Conservation (phyloP, 192 early-diverging fungal genomes). For the Coemansia sp. region DNA sequence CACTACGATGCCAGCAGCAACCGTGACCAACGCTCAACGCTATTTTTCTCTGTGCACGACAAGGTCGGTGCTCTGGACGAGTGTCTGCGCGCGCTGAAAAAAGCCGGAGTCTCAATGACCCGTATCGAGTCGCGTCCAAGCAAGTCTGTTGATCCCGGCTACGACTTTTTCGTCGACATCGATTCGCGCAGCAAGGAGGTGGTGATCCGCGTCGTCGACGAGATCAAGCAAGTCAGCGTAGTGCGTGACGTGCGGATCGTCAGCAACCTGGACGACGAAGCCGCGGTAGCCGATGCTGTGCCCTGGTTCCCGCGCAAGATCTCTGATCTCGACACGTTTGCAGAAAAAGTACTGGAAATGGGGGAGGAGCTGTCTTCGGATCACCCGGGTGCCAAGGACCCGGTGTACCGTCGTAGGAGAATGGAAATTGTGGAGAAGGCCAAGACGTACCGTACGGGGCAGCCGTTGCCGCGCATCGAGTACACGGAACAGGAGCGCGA, state of each 20-base stretch:
- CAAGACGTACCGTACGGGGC: slow-evolving; percentile 72
- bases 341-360: slow-evolving; percentile 88
- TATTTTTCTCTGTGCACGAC: slow-evolving; percentile 81
- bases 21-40: slow-evolving; percentile 57
- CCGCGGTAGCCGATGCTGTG: slow-evolving; percentile 33
- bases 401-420: slow-evolving; percentile 79
- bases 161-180: slow-evolving; percentile 96
- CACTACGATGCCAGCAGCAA: slow-evolving; percentile 26
- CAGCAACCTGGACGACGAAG: slow-evolving; percentile 20
- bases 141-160: slow-evolving; percentile 73
- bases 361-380: slow-evolving; percentile 87
- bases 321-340: slow-evolving; percentile 88
- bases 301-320: slow-evolving; percentile 97
- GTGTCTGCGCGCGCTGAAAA: slow-evolving; percentile 71
- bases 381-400: slow-evolving; percentile 91
- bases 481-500: slow-evolving; percentile 78
- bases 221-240: slow-evolving; percentile 59
- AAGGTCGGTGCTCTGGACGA: slow-evolving; percentile 83
- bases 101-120: slow-evolving; percentile 78
- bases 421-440: slow-evolving; percentile 82
- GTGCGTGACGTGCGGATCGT: slow-evolving; percentile 66
- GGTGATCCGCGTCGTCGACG: slow-evolving; percentile 61
- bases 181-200: slow-evolving; percentile 62
- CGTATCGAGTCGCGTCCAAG: slow-evolving; percentile 93
- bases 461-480: slow-evolving; percentile 74